phyloP scores from a whole-genome alignment of 2,329 filamentous ascomycete species.

The Aureobasidium sp. region DNA sequence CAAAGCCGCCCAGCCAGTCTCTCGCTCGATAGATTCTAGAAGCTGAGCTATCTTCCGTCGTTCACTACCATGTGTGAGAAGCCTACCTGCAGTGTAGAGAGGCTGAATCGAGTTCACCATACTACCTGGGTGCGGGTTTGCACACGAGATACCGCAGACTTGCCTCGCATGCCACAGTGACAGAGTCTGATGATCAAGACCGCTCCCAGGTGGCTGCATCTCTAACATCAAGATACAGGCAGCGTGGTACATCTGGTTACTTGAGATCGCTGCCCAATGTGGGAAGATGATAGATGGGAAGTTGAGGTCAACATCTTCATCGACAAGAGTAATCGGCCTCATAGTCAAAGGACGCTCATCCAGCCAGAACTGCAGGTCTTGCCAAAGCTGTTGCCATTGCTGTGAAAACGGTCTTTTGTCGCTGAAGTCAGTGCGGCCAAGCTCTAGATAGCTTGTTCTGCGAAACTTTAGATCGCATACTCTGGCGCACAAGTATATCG shows the following conservation, averaged over 20 bases:
- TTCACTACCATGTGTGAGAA: constrained; percentile 1
- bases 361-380: constrained; percentile 6
- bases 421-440: not conserved
- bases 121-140: constrained; percentile 7
- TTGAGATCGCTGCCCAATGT: constrained; percentile 11
- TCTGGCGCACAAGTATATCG: constrained; percentile 5
- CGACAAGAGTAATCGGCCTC: constrained; percentile 6
- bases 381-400: constrained; percentile 11
- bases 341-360: constrained; percentile 5
- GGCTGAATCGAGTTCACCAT: constrained; percentile 16
- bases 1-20: constrained; percentile 11
- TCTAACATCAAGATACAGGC: constrained; percentile 13
- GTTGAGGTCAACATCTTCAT: not conserved
- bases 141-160: constrained; percentile 11
- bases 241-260: constrained; percentile 14
- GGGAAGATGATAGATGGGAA: constrained; percentile 8
- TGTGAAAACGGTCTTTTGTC: constrained; percentile 5
- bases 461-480: constrained; percentile 13
- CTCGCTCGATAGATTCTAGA: not conserved
- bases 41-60: constrained; percentile 7
- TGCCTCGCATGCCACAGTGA: constrained; percentile 12
- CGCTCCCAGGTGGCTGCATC: constrained; percentile 8
- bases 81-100: constrained; percentile 6
- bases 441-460: constrained; percentile 8
- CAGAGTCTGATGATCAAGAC: not conserved